Conservation (phyloP, 169 alveolate species). For the Cryptosporidium canis region DNA sequence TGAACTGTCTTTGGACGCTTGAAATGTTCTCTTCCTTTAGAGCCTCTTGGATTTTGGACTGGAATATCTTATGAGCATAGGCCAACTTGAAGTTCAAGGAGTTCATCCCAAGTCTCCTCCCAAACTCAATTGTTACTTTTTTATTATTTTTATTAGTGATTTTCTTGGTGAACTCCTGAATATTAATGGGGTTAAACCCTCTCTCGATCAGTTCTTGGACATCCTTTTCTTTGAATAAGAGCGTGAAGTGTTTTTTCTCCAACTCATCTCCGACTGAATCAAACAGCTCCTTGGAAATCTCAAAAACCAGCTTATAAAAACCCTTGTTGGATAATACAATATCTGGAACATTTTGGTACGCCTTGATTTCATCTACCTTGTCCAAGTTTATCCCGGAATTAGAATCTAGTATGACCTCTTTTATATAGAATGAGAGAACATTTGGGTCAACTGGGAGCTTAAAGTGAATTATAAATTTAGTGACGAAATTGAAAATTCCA, state of each 20-base stretch:
- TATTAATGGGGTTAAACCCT: conserved; percentile 39
- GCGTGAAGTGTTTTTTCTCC: not conserved
- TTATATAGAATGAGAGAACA: conserved; percentile 15
- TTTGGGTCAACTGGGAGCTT: conserved; percentile 48
- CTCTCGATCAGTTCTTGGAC: not conserved
- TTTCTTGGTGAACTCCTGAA: not conserved
- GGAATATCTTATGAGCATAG: not conserved
- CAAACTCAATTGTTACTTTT: not conserved
- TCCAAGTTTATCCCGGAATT: not conserved
- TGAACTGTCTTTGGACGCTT: not conserved
- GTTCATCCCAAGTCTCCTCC: conserved; percentile 42
- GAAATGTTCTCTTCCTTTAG: not conserved
- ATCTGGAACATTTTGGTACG: conserved; percentile 43
- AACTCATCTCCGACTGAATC: not conserved
- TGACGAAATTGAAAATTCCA: conserved; percentile 8
- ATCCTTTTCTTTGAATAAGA: not conserved
- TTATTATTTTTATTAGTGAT: not conserved
- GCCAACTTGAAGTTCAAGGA: conserved; percentile 2
- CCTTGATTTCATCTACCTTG: not conserved
- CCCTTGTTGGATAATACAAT: not conserved
- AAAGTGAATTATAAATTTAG: not conserved
- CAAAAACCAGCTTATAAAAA: conserved; percentile 13
- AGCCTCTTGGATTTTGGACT: not conserved
- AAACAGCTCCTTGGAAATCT: not conserved
- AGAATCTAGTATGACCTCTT: not conserved